Evolutionary conservation across 805 yeast species (phyloP), one percentile per base, ranked within the genome.

Genomic region (Kuraishia capsulata): DNA sequence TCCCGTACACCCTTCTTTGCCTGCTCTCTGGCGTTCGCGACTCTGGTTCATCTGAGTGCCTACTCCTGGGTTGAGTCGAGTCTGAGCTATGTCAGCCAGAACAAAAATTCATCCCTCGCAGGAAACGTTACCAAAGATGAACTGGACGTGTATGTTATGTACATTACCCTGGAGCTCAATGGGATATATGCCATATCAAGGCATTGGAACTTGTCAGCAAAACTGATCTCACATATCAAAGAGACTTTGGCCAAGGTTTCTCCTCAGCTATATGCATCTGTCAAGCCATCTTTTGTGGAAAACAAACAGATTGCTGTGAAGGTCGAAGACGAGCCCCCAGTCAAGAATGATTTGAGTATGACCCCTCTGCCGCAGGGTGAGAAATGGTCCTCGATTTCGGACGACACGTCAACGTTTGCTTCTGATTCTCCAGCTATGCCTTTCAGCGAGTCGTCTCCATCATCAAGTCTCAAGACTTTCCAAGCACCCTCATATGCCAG

Each of bases 21-120:
- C 0, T 72, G 78, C 45, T 67, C 76, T 0, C 52, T 72, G 35
- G 78, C 78, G 4, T 69, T 72, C 49, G 67, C 76, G 0, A 64
- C 71, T 5, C 50, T 72, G 30, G 74, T 72, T 13, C 77, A 72
- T 51, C 47, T 71, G 10, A 71, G 75, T 39, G 73, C 77, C 0
- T 72, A 67, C 44, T 56, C 73, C 2, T 72, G 78, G 78, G 64
- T 67, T 4, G 70, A 71, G 19, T 64, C 69, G 10, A 56, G 63
- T 31, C 39, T 59, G 16, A 37, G 39, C 5, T 39, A 47, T 5
- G 31, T 48, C 13, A 44, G 42, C 11, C 46, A 43, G 3, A 33
- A 42, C 14, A 33, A 39, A 21, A 35, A 37, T 23, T 29, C 50
- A 2, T 37, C 50, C n/a, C 40, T 56, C 30, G 45, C 41, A 21